Evolutionary conservation across 192 early-diverging fungal species (phyloP).

Genomic region (Podila epicladia): DNA sequence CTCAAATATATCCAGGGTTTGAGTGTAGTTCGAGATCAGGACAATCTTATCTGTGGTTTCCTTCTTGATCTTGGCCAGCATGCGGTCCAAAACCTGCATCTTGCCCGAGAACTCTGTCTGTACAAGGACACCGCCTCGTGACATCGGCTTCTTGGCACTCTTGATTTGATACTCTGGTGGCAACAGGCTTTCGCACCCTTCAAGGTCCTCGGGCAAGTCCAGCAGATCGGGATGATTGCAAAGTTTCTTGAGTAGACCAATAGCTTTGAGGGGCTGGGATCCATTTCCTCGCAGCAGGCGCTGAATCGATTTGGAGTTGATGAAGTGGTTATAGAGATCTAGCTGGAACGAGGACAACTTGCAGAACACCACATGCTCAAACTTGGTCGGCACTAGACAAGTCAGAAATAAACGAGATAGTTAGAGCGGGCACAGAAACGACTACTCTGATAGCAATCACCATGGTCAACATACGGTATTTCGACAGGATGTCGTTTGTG

Average conservation of each 20-base stretch:
- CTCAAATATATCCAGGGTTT: conserved; percentile 96
- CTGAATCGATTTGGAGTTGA: conserved; percentile 75
- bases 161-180: conserved; percentile 62
- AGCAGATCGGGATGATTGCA: conserved; percentile 97
- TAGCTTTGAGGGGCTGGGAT: conserved; percentile 87
- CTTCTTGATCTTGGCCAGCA: conserved; percentile 77
- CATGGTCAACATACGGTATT: conserved; percentile 79
- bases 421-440: not conserved
- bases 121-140: conserved; percentile 47
- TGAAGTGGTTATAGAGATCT: conserved; percentile 84
- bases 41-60: conserved; percentile 94
- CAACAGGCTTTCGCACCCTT: conserved; percentile 67
- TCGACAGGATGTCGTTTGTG: conserved; percentile 95
- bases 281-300: conserved; percentile 75
- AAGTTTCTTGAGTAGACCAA: conserved; percentile 93
- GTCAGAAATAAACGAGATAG: conserved; percentile 8
- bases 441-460: not conserved
- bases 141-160: conserved; percentile 41
- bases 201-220: conserved; percentile 67
- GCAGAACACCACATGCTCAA: conserved; percentile 99
- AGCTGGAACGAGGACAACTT: conserved; percentile 80
- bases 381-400: conserved; percentile 90
- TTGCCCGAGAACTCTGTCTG: conserved; percentile 87
- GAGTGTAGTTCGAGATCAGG: conserved; percentile 98
- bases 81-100: conserved; percentile 82